phyloP scores from a whole-genome alignment of 2,329 filamentous ascomycete genomes.

The Cladosporium velox region DNA sequence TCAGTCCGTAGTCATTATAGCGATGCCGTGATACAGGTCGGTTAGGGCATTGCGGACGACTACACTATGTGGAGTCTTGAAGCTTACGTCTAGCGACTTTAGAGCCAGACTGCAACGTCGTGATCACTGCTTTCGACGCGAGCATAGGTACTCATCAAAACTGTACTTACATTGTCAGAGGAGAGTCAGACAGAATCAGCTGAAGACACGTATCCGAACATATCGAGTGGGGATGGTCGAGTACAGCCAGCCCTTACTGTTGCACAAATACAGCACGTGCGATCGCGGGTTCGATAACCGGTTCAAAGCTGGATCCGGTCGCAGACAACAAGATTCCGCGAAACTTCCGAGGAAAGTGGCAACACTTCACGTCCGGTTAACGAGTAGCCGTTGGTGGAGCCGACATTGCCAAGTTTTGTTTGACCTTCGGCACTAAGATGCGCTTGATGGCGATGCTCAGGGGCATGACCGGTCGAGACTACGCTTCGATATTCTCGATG shows the following conservation, averaged over 20 bases:
- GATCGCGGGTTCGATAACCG: neutral
- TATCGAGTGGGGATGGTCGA: neutral
- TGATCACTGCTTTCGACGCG: neutral
- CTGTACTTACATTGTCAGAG: neutral
- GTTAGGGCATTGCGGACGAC: neutral
- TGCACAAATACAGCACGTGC: neutral
- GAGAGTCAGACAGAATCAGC: neutral
- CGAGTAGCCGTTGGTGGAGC: constrained; percentile 4
- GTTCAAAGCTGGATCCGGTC: neutral
- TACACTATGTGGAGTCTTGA: neutral
- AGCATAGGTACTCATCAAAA: no score
- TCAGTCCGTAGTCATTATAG: neutral
- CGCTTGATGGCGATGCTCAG: neutral
- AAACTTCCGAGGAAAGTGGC: neutral
- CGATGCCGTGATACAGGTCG: neutral
- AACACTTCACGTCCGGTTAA: neutral
- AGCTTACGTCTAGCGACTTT: neutral
- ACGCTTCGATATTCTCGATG: neutral
- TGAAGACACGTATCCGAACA: neutral
- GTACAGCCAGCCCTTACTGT: neutral
- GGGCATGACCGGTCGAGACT: neutral
- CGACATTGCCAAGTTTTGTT: neutral
- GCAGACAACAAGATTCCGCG: neutral
- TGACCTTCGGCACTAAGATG: neutral
- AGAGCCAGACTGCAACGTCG: neutral